Base-by-base conservation (phyloP, 2,329 filamentous ascomycete species). In the Trichoderma atrobrunneum region DNA sequence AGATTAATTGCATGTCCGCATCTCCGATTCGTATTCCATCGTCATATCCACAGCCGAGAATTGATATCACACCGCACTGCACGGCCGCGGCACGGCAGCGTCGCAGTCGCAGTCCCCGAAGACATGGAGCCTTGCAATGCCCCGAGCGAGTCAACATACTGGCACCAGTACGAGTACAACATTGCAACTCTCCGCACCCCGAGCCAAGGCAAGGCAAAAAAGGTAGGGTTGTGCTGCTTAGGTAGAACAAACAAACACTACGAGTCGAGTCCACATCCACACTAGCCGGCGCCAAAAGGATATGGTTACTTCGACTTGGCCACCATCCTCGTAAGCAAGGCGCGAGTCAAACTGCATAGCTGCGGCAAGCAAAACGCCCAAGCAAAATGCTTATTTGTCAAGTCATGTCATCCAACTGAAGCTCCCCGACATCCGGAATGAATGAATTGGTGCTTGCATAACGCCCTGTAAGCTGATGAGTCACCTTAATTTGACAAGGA, bases 391-490 rank as follows among this genome's bases (percentile, higher is more conserved):
- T 43, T 59, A 60, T 32, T 60, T 60, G 24, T 36, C 51, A 68
- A 68, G 11, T 43, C n/a, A 21, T 11, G 43, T 26, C 16, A 63
- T n/a, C 57, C 10, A 43, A 24, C 21, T 12, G 21, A 43, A 18
- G 39, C 39, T n/a, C 63, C n/a, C 48, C 63, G 48, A 66, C 24
- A 57, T 66, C 63, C 63, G 63, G 30, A n/a, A n/a, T n/a, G 39
- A n/a, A n/a, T n/a, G 39, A 32, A 16, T 7, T 66, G 63, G n/a
- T 66, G 63, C 63, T 66, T 66, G 63, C 63, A 66, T 66, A 39
- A 66, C 56, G 21, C 30, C 48, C 43, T 57, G 63, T 66, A 66
- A 66, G 63, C 63, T 34, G 12, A 32, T 66, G 63, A 66, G 48
- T 66, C 63, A 66, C 63, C 21, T n/a, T 7, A 14, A 24, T 3